phyloP scores from a whole-genome alignment of 202 grass and related monocot species.

The Digitaria exilis region DNA sequence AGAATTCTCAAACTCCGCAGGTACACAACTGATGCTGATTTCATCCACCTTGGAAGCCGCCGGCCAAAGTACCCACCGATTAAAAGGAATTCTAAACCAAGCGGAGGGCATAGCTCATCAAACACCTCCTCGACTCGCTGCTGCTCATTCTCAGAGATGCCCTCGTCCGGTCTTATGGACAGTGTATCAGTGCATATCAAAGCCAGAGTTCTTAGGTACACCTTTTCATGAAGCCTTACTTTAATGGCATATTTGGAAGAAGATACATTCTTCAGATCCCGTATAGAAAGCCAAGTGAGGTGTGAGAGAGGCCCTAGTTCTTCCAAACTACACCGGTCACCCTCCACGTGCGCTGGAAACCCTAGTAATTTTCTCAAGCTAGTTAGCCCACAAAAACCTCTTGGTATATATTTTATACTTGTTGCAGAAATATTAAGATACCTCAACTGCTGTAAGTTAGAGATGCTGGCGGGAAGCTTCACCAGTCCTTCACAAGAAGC shows the following conservation, averaged over 20 bases:
- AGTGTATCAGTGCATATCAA: rapidly evolving
- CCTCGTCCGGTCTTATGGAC: not conserved
- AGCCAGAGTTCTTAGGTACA: rapidly evolving
- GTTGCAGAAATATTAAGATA: not conserved
- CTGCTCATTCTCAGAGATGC: no score
- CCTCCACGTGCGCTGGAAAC: not conserved
- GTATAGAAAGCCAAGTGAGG: not conserved
- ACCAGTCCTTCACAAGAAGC: not conserved
- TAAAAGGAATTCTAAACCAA: rapidly evolving
- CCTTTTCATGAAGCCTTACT: not conserved
- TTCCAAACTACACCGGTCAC: conserved; percentile 19
- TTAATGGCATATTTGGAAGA: not conserved
- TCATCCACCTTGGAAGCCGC: not conserved
- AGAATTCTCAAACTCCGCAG: not conserved
- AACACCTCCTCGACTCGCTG: not conserved
- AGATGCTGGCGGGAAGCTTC: not conserved
- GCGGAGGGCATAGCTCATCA: not conserved
- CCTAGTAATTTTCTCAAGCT: not conserved
- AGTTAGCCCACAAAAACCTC: not conserved
- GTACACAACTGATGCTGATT: rapidly evolving
- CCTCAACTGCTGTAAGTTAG: not conserved
- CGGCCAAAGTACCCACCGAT: not conserved
- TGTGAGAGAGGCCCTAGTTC: conserved; percentile 15
- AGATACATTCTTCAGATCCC: not conserved
- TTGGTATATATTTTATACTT: not conserved